Evolutionary conservation across 345 rosid genomes (phyloP), one percentile per base, ranked within the genome.

Genomic region (Populus euphratica): DNA sequence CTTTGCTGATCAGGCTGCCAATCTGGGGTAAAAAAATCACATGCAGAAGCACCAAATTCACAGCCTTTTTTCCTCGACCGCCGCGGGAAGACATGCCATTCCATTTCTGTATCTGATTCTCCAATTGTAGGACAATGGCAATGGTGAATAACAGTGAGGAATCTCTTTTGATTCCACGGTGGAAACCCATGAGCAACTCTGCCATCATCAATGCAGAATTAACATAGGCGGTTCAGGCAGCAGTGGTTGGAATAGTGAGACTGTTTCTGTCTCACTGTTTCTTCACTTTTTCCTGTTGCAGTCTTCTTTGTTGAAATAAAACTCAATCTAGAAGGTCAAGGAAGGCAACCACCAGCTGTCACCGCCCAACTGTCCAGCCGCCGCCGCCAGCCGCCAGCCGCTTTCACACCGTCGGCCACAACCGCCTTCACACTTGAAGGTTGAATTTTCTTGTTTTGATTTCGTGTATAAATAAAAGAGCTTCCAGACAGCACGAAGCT

Each of bases 401-500:
- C n/a, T n/a, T n/a, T n/a, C n/a, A n/a, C n/a, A n/a, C n/a, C n/a
- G n/a, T n/a, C n/a, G n/a, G n/a, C n/a, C n/a, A n/a, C n/a, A n/a
- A n/a, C n/a, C n/a, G n/a, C n/a, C n/a, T n/a, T n/a, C n/a, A n/a
- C n/a, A n/a, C n/a, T n/a, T n/a, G n/a, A n/a, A n/a, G n/a, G n/a
- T n/a, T n/a, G n/a, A n/a, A n/a, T n/a, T n/a, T n/a, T n/a, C n/a
- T n/a, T n/a, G n/a, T n/a, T n/a, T n/a, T n/a, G n/a, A n/a, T n/a
- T n/a, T n/a, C n/a, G n/a, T 43, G n/a, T 43, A 43, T 43, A 43
- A 14, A 16, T 16, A 68, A 73, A 91, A 90, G 31, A 95, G 90
- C 82, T 91, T 88, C 75, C 97, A 78, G 33, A 92, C 82, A 17
- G 25, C 62, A 1, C 84, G 64, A 68, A 95, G 92, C 85, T 95